Percentiles rank a stretch among this genome's conserved stretches.
Conservation (phyloP, 495 filamentous ascomycete species). For the Neurospora tetrasperma region DNA sequence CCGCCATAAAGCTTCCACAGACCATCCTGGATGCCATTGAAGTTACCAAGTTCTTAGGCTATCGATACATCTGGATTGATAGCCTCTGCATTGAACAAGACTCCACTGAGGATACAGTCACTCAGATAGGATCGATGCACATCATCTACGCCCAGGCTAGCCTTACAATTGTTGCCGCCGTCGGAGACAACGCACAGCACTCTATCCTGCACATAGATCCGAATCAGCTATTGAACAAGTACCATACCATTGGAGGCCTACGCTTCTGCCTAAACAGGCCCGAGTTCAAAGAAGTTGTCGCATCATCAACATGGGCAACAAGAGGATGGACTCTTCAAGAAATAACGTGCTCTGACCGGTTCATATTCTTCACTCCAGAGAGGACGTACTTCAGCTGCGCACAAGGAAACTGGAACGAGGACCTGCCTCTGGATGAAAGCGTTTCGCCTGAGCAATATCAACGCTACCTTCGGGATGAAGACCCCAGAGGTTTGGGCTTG, state of each 20-base stretch:
- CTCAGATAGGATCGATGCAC: neutral
- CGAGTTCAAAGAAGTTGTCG: neutral
- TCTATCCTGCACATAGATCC: neutral
- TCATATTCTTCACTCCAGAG: neutral
- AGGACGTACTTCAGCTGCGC: neutral
- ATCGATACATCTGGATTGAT: slow-evolving; percentile 23
- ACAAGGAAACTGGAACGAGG: neutral
- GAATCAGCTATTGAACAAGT: neutral
- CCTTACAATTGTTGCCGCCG: neutral
- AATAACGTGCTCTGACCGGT: neutral
- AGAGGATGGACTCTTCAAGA: neutral
- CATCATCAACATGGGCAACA: neutral
- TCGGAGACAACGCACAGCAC: neutral
- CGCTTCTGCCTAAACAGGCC: neutral
- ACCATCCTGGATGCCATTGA: slow-evolving; percentile 24
- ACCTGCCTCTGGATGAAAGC: neutral
- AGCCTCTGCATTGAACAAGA: slow-evolving; percentile 17
- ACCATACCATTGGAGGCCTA: neutral
- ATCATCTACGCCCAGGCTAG: neutral
- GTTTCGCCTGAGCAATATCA: neutral
- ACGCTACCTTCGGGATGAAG: neutral
- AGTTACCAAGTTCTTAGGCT: slow-evolving; percentile 12
- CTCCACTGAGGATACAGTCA: neutral
- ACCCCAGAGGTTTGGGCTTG: neutral
- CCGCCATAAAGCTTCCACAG: slow-evolving; percentile 10